phyloP scores from a whole-genome alignment of 345 rosid species.

The Microcos paniculata region DNA sequence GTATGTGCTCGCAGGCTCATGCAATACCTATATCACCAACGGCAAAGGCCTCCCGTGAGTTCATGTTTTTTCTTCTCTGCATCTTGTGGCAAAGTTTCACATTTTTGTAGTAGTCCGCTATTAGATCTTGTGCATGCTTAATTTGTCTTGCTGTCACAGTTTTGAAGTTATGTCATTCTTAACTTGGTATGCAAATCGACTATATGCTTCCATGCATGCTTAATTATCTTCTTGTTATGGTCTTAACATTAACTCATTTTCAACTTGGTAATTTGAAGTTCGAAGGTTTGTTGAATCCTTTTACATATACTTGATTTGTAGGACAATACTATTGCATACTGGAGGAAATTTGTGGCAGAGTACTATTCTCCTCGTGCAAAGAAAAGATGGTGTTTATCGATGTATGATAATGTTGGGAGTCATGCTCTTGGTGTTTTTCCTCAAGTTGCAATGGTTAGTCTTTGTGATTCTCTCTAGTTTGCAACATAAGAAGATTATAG shows the following conservation, averaged over 20 bases:
- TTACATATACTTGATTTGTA: conserved; percentile 32
- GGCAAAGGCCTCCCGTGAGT: conserved; percentile 84
- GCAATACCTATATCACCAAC: conserved; percentile 96
- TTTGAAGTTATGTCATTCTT: background rate
- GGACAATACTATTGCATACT: conserved; percentile 85
- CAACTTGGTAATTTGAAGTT: conserved; percentile 11
- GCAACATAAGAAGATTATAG: background rate
- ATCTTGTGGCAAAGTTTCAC: background rate
- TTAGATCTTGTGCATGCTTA: background rate
- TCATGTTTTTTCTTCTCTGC: background rate
- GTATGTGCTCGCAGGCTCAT: conserved; percentile 92
- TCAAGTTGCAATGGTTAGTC: conserved; percentile 90
- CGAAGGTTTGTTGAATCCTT: conserved; percentile 4
- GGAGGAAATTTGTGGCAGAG: conserved; percentile 94
- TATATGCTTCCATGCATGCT: background rate
- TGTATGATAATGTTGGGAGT: conserved; percentile 85
- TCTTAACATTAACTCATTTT: background rate
- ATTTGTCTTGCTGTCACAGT: background rate
- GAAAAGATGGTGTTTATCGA: conserved; percentile 96
- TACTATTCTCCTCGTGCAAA: conserved; percentile 96
- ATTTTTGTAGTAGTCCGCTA: background rate
- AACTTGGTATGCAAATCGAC: background rate
- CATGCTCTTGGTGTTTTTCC: conserved; percentile 95
- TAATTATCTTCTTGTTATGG: background rate
- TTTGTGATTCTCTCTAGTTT: conserved; percentile 7